Evolutionary conservation across 805 yeast genomes (phyloP).

Genomic region (Candida golubevii): DNA sequence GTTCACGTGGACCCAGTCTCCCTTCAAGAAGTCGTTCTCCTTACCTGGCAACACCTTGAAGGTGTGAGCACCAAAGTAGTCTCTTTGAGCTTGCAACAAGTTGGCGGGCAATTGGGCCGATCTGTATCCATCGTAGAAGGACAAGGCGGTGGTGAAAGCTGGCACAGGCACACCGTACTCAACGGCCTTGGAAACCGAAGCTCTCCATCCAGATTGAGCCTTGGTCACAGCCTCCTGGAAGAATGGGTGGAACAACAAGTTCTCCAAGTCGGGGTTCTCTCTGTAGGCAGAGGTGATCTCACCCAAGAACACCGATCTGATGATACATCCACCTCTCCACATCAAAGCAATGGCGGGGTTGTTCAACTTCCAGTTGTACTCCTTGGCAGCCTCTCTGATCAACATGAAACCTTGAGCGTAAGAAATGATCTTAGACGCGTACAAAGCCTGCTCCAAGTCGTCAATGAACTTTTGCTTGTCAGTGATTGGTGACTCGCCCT

Average conservation of each 20-base stretch:
- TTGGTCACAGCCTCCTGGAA: conserved; percentile 85
- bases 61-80: conserved; percentile 99
- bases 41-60: conserved; percentile 89
- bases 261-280: conserved; percentile 88
- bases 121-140: conserved; percentile 99
- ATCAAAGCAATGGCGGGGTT: conserved; percentile 97
- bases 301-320: conserved; percentile 96
- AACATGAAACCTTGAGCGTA: conserved; percentile 99
- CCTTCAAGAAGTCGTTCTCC: conserved; percentile 74
- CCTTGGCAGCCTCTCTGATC: conserved; percentile 96
- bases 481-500: conserved; percentile 55
- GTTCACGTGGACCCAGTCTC: conserved; percentile 89
- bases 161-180: conserved; percentile 94
- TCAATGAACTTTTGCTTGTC: conserved; percentile 84
- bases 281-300: conserved; percentile 97
- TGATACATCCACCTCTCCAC: conserved; percentile 99
- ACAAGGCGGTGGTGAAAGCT: conserved; percentile 92
- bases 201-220: conserved; percentile 97
- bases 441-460: conserved; percentile 94
- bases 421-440: conserved; percentile 97
- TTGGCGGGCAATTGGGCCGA: conserved; percentile 93
- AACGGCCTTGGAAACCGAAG: conserved; percentile 72
- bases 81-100: conserved; percentile 99
- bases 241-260: conserved; percentile 93
- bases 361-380: conserved; percentile 95